phyloP scores from a whole-genome alignment of 352 stramenopile genomes.

The Phytophthora meadii region DNA sequence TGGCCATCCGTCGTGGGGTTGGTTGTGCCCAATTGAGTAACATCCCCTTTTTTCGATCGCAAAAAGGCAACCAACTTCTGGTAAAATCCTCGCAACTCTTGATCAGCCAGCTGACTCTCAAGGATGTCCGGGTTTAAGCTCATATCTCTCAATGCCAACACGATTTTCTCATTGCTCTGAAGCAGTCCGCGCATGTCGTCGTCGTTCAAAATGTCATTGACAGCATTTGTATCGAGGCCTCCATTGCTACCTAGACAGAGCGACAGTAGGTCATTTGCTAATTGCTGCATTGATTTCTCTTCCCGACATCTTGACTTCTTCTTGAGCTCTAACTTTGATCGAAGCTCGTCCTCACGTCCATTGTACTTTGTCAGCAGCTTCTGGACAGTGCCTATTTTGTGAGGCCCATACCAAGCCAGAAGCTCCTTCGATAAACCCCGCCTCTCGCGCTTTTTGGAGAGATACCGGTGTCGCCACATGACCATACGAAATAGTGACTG shows the following conservation, averaged over 20 bases:
- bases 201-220: conserved; percentile 64
- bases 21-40: background rate
- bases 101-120: conserved; percentile 49
- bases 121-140: conserved; percentile 66
- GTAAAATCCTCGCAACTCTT: conserved; percentile 62
- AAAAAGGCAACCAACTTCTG: conserved; percentile 55
- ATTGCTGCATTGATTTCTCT: conserved; percentile 28
- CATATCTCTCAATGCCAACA: conserved; percentile 69
- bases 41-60: conserved; percentile 25
- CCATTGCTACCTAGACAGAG: conserved; percentile 44
- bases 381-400: conserved; percentile 41
- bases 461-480: conserved; percentile 31
- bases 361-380: conserved; percentile 52
- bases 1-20: background rate
- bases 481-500: conserved; percentile 55
- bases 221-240: conserved; percentile 42
- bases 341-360: conserved; percentile 49
- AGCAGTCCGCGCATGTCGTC: conserved; percentile 47
- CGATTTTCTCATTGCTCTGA: conserved; percentile 51
- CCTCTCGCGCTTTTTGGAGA: conserved; percentile 38
- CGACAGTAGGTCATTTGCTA: conserved; percentile 51
- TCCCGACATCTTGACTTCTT: conserved; percentile 32
- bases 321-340: conserved; percentile 43
- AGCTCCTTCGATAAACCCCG: conserved; percentile 46
- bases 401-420: conserved; percentile 45